Percentiles rank a stretch among this genome's conserved stretches.
These are phyloP conservation scores for Coemansia guatemalensis DNA, from an alignment of 192 early-diverging fungal genomes.

Conservation along the genomic window DNA sequence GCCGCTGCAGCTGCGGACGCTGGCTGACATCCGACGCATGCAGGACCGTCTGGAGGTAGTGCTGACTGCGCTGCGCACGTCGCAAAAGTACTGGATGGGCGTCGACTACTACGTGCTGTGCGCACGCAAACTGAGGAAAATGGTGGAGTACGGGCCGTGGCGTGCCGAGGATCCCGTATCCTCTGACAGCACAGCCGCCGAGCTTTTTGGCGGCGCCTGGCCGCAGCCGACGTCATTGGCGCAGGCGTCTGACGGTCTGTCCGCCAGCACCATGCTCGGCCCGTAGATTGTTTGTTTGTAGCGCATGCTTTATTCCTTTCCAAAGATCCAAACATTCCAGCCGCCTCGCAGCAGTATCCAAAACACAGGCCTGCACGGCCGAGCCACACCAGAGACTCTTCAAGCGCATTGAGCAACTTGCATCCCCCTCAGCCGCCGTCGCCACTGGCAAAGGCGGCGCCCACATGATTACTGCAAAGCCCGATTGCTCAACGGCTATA, in stretches of 20 bases:
- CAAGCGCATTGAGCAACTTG: no score
- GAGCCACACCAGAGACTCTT: no score
- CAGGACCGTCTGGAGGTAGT: conserved; percentile 54
- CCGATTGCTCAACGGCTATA: no score
- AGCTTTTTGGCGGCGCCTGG: conserved; percentile 37
- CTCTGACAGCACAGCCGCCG: conserved; percentile 28
- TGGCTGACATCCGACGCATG: conserved; percentile 48
- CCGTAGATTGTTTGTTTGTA: conserved; percentile 8
- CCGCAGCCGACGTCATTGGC: conserved; percentile 6
- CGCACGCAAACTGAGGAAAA: conserved; percentile 52
- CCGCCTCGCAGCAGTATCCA: no score
- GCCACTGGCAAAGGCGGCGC: no score
- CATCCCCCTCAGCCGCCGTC: no score
- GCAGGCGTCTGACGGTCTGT: not conserved
- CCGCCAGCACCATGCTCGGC: not conserved
- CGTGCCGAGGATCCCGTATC: conserved; percentile 41
- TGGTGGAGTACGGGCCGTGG: conserved; percentile 47
- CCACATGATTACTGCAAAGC: no score
- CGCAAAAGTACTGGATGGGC: conserved; percentile 52
- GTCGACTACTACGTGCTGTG: conserved; percentile 53
- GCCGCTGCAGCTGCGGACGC: conserved; percentile 44
- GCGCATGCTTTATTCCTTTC: no score
- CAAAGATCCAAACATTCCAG: no score
- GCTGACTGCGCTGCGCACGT: conserved; percentile 41
- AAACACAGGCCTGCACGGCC: no score